Conservation (phyloP, 148 eudicot genomes). For the Amaranthus cruentus region DNA sequence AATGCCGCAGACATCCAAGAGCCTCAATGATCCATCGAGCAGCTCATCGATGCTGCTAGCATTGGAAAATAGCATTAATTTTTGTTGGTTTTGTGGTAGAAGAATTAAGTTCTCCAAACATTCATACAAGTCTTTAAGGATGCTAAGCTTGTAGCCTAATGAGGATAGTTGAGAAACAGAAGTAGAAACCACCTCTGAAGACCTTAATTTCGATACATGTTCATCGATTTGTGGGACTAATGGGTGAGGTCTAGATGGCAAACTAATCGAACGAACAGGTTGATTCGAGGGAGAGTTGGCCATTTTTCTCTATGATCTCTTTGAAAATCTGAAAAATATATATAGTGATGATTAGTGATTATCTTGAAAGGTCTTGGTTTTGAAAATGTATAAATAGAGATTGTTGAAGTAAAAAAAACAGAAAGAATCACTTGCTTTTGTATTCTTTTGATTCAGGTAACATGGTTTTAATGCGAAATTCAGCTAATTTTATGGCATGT, state of each 20-base stretch:
- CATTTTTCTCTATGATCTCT: conserved; percentile 9
- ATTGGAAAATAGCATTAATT: conserved; percentile 20
- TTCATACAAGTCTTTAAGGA: conserved; percentile 25
- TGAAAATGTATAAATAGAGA: conserved; percentile 14
- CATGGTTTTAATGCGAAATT: conserved; percentile 6
- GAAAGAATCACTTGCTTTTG: conserved; percentile 16
- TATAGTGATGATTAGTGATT: not conserved
- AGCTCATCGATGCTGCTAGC: conserved; percentile 21
- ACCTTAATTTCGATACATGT: conserved; percentile 13
- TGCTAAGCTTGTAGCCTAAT: conserved; percentile 22
- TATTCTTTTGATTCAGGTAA: conserved; percentile 6
- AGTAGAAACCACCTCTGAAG: conserved; percentile 15
- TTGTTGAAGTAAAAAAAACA: not conserved
- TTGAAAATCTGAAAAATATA: not conserved
- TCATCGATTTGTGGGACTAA: conserved; percentile 25
- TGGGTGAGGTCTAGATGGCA: conserved; percentile 32
- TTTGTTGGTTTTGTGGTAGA: conserved; percentile 34
- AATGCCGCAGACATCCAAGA: conserved; percentile 38
- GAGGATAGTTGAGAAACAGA: conserved; percentile 15
- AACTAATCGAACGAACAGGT: conserved; percentile 32
- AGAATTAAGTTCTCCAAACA: conserved; percentile 30
- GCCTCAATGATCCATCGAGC: conserved; percentile 32
- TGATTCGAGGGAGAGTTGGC: conserved; percentile 29
- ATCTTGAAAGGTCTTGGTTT: not conserved
- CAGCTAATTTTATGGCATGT: conserved; percentile 25